These are phyloP conservation scores for Paraphoma sp. DNA, from an alignment of 2,329 filamentous ascomycete species.

Conservation along the genomic window DNA sequence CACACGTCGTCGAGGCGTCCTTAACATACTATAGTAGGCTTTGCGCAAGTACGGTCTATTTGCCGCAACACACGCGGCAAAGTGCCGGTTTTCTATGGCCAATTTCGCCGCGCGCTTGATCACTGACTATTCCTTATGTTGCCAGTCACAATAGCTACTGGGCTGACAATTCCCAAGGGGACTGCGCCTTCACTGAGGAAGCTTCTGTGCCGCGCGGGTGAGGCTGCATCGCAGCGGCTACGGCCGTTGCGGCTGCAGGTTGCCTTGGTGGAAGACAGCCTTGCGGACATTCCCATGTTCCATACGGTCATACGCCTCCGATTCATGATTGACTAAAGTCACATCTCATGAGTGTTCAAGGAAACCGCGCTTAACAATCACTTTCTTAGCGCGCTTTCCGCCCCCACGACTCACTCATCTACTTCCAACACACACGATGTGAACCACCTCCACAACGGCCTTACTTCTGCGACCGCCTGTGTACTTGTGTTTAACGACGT, in stretches of 20 bases:
- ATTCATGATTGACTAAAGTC: not conserved
- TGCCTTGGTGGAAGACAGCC: not conserved
- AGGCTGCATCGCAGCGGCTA: slow-evolving; percentile 2
- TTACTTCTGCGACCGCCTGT: not conserved
- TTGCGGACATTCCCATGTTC: not conserved
- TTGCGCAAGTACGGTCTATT: no score
- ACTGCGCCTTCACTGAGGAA: not conserved
- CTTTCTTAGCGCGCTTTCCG: slow-evolving; percentile 5
- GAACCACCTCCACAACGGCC: not conserved
- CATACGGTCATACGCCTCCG: no score
- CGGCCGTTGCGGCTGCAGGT: not conserved
- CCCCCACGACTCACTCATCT: not conserved
- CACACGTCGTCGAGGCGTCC: no score
- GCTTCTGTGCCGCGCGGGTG: slow-evolving; percentile 11
- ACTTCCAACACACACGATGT: not conserved
- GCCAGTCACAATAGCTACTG: not conserved
- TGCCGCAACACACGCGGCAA: no score
- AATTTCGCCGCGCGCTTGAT: no score
- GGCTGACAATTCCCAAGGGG: slow-evolving; percentile 1
- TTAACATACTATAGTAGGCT: no score
- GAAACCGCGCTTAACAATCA: not conserved
- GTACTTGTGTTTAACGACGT: not conserved
- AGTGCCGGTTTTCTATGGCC: no score
- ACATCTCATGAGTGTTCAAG: not conserved
- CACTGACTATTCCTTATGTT: no score